Conservation (phyloP, 345 rosid species). For the Odontarrhena argentea region DNA sequence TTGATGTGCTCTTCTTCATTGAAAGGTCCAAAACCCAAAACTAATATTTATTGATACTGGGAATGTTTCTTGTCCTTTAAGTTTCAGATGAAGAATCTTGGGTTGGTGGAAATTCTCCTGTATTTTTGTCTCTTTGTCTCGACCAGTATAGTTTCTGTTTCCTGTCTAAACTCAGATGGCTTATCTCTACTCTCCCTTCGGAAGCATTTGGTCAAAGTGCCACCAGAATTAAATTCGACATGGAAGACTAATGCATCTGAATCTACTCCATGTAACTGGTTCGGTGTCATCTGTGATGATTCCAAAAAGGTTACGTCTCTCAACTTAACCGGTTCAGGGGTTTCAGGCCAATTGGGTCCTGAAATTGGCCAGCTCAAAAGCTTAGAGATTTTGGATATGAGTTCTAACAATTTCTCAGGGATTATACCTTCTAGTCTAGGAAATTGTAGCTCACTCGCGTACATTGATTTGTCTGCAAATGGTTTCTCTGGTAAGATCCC, state of each 20-base stretch:
- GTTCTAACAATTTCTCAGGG: slow-evolving; percentile 57
- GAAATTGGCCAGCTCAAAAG: slow-evolving; percentile 50
- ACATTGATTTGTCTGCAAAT: slow-evolving; percentile 60
- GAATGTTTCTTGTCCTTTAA: slow-evolving; percentile 25
- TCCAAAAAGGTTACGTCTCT: slow-evolving; percentile 44
- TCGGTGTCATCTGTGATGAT: slow-evolving; percentile 54
- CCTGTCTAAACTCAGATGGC: slow-evolving; percentile 54
- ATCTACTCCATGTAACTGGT: slow-evolving; percentile 61
- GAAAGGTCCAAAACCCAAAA: not conserved
- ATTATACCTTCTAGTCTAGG: slow-evolving; percentile 51
- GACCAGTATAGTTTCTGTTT: slow-evolving; percentile 14
- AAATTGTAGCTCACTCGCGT: slow-evolving; percentile 51
- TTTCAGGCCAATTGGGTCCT: slow-evolving; percentile 67
- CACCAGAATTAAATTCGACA: slow-evolving; percentile 42
- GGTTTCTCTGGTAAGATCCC: slow-evolving; percentile 57
- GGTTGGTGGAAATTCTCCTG: not conserved
- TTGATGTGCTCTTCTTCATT: slow-evolving; percentile 4
- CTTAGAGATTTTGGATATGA: slow-evolving; percentile 54
- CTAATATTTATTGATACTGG: slow-evolving; percentile 10
- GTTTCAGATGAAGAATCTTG: slow-evolving; percentile 32
- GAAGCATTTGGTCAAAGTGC: slow-evolving; percentile 52
- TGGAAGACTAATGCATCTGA: slow-evolving; percentile 54
- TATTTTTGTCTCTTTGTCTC: slow-evolving; percentile 28
- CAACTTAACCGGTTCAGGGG: slow-evolving; percentile 52
- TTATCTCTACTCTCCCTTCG: slow-evolving; percentile 50